These are phyloP conservation scores for Globisporangium rhizosaccharum DNA, from an alignment of 352 stramenopile genomes.

Conservation along the genomic window DNA sequence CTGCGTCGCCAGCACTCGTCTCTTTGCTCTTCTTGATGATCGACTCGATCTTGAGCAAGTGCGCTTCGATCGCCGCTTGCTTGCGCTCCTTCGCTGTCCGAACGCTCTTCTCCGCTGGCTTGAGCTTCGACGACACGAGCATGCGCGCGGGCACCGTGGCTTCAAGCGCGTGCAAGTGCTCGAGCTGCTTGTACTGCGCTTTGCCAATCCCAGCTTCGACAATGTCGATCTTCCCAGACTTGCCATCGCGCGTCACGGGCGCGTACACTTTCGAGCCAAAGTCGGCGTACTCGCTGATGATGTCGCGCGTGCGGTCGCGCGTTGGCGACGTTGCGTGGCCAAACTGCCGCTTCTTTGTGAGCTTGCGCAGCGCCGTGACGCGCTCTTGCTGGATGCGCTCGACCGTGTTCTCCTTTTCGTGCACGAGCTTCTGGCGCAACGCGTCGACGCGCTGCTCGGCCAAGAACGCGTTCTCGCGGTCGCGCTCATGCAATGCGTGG, in stretches of 20 bases:
- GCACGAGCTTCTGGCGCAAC: slow-evolving; percentile 69
- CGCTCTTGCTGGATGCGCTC: slow-evolving; percentile 82
- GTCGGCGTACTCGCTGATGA: slow-evolving; percentile 87
- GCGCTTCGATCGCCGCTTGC: slow-evolving; percentile 60
- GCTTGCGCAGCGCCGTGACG: slow-evolving; percentile 86
- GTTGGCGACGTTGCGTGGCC: slow-evolving; percentile 35
- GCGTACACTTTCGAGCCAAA: slow-evolving; percentile 86
- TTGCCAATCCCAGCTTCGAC: slow-evolving; percentile 54
- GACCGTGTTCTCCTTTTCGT: slow-evolving; percentile 72
- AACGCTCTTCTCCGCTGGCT: slow-evolving; percentile 41
- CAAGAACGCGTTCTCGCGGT: slow-evolving; percentile 89
- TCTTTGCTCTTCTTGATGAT: slow-evolving; percentile 75
- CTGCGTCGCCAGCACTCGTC: slow-evolving; percentile 4
- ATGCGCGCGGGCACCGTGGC: slow-evolving; percentile 41
- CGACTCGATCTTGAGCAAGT: slow-evolving; percentile 85
- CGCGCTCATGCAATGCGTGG: slow-evolving; percentile 81
- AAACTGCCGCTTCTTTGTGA: slow-evolving; percentile 81
- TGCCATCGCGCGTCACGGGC: slow-evolving; percentile 53
- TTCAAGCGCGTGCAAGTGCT: slow-evolving; percentile 63
- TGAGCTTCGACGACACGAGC: slow-evolving; percentile 42
- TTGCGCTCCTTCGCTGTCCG: slow-evolving; percentile 78
- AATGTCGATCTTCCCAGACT: slow-evolving; percentile 44
- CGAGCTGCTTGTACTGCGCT: slow-evolving; percentile 43
- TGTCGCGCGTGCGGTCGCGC: slow-evolving; percentile 53
- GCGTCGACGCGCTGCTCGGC: slow-evolving; percentile 89